Evolutionary conservation across 2,329 filamentous ascomycete genomes (phyloP), one percentile per base, ranked within the genome.

Genomic region (Ophiostoma ips): DNA sequence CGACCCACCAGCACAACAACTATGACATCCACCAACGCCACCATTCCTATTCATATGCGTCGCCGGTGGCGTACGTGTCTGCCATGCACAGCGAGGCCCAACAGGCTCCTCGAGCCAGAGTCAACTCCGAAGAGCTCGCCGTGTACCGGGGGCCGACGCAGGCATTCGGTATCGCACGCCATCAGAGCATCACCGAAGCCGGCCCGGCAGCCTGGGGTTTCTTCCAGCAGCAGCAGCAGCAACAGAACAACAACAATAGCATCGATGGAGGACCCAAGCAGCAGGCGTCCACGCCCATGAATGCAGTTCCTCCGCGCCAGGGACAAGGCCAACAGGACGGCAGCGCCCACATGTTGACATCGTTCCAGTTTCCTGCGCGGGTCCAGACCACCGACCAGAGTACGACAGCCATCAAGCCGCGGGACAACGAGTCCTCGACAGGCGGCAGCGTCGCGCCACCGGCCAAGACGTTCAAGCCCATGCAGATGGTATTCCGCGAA

Each of bases 401-500:
- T 10, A 43, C 15, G 38, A 16, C 38, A 43, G 6, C 13, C 11
- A 13, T n/a, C n/a, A n/a, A n/a, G n/a, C n/a, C n/a, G n/a, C n/a
- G n/a, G n/a, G n/a, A n/a, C n/a, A n/a, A n/a, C n/a, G n/a, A n/a
- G n/a, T n/a, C n/a, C n/a, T n/a, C n/a, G n/a, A n/a, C n/a, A n/a
- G n/a, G n/a, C n/a, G n/a, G 21, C 40, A 30, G 12, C 40, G 11
- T 18, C 7, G 5, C 37, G 1, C 40, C 41, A 18, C 19, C 40
- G 5, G 21, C 34, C 10, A 53, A 48, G 11, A 47, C 44, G 2
- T 55, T 55, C 41, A 48, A 53, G 36, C 53, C 53, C 5, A 55
- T 55, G 53, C 53, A 53, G 33, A 55, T 55, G 53, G 49, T 55
- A 2, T 46, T 49, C n/a, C 53, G 53, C 21, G 53, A 54, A 18